phyloP scores from a whole-genome alignment of 352 stramenopile species.

The Pythium insidiosum region DNA sequence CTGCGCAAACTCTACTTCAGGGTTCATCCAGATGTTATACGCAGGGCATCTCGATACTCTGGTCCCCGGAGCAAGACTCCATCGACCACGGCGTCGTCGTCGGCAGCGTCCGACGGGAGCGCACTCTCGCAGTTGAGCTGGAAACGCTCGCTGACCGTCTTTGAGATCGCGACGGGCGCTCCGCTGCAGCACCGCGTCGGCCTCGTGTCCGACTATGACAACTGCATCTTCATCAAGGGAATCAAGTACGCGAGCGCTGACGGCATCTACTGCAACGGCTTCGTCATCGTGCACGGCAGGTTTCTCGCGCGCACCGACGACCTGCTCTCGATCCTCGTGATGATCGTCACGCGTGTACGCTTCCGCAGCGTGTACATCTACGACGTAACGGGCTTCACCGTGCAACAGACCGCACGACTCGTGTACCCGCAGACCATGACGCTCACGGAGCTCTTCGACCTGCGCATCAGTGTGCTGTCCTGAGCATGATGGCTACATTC shows the following conservation, averaged over 20 bases:
- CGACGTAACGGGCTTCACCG: too few relatives aligned
- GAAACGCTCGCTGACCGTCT: slow-evolving; percentile 9
- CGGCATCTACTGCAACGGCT: slow-evolving; percentile 19
- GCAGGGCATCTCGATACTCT: background rate
- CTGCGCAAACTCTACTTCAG: slow-evolving; percentile 4
- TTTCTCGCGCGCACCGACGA: slow-evolving; percentile 14
- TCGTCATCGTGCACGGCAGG: slow-evolving; percentile 15
- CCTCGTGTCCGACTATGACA: slow-evolving; percentile 13
- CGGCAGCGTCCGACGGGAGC: too few relatives aligned
- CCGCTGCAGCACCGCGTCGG: slow-evolving; percentile 9
- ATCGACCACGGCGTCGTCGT: slow-evolving; percentile 1
- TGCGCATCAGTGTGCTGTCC: too few relatives aligned
- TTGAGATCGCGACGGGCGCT: slow-evolving; percentile 12
- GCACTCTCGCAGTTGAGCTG: too few relatives aligned
- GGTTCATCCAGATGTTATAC: background rate
- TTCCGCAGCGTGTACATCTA: too few relatives aligned
- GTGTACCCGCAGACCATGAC: too few relatives aligned
- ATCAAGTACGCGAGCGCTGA: slow-evolving; percentile 18
- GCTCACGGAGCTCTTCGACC: too few relatives aligned
- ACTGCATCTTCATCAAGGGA: slow-evolving; percentile 16
- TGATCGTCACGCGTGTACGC: slow-evolving; percentile 7
- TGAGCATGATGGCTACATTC: too few relatives aligned
- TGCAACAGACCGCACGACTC: too few relatives aligned
- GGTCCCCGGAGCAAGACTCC: background rate
- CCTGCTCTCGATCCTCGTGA: slow-evolving; percentile 8